Percentiles rank a stretch among this genome's conserved stretches.
Conservation (phyloP, 306 rosid species). For the Erythrophleum fordii region DNA sequence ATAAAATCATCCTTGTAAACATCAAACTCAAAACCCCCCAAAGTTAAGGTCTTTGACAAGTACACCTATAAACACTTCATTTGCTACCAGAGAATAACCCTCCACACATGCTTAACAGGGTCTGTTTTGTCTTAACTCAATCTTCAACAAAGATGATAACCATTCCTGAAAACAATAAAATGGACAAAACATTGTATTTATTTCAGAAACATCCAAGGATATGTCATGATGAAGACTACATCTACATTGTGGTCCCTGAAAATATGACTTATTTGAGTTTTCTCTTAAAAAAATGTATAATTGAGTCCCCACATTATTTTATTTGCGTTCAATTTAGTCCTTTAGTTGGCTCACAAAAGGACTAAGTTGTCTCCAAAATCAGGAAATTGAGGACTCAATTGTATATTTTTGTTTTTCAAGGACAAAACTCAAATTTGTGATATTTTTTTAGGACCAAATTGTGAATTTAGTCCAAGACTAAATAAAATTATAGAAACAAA, state of each 20-base stretch:
- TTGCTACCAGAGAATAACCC: slow-evolving; percentile 44
- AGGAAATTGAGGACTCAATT: not conserved
- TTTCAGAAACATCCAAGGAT: not conserved
- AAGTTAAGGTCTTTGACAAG: slow-evolving; percentile 35
- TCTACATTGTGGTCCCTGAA: not conserved
- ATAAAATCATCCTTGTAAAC: slow-evolving; percentile 43
- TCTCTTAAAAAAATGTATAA: not conserved
- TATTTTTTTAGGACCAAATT: not conserved
- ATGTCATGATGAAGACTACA: not conserved
- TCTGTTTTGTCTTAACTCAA: slow-evolving; percentile 34
- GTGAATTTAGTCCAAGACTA: not conserved
- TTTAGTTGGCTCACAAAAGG: not conserved
- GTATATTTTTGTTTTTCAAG: not conserved
- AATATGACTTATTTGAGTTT: not conserved
- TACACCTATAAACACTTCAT: slow-evolving; percentile 34
- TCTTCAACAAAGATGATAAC: slow-evolving; percentile 39
- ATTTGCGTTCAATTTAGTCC: not conserved
- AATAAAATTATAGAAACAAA: not conserved
- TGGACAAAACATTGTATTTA: not conserved
- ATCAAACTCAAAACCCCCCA: slow-evolving; percentile 35
- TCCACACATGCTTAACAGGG: slow-evolving; percentile 43
- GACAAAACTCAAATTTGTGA: not conserved
- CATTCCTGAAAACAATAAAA: slow-evolving; percentile 52
- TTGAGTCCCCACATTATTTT: not conserved
- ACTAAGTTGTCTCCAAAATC: not conserved